These are phyloP conservation scores for Sherardia arvensis DNA, from an alignment of 257 asterid genomes.

Conservation along the genomic window DNA sequence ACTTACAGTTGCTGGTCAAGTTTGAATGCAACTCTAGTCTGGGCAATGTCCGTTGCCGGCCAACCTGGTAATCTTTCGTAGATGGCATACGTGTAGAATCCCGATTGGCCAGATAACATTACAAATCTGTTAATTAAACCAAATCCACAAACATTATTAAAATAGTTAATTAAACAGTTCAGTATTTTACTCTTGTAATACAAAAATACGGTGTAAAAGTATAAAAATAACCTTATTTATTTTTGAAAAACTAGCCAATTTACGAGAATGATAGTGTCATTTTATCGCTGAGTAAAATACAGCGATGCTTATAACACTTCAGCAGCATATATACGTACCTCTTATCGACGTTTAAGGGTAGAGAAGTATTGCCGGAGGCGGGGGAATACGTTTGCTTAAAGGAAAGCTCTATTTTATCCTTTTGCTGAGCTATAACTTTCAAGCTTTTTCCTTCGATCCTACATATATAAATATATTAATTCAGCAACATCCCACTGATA, in stretches of 20 bases:
- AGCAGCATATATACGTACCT: conserved; percentile 12
- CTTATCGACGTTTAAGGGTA: conserved; percentile 27
- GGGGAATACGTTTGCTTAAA: conserved; percentile 27
- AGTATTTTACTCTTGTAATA: too few species aligned
- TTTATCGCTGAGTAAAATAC: too few species aligned
- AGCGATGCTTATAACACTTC: too few species aligned
- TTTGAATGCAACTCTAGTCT: conserved; percentile 24
- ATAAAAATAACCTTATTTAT: too few species aligned
- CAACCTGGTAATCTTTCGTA: conserved; percentile 25
- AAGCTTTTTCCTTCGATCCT: conserved; percentile 24
- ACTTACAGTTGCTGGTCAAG: conserved; percentile 16
- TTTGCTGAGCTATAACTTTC: conserved; percentile 14
- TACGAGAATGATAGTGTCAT: too few species aligned
- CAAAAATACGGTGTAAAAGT: too few species aligned
- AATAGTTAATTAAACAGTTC: too few species aligned
- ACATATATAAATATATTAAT: background rate
- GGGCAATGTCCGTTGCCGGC: conserved; percentile 17
- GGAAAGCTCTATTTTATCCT: conserved; percentile 25
- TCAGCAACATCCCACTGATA: too few species aligned
- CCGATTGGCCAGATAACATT: conserved; percentile 21
- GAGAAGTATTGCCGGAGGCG: background rate
- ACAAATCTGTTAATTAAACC: conserved; percentile 13
- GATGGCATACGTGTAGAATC: conserved; percentile 30
- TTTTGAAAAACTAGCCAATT: too few species aligned
- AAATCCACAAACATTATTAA: background rate